phyloP scores from a whole-genome alignment of 1,284 basidiomycete genomes.

The Moesziomyces sp. region DNA sequence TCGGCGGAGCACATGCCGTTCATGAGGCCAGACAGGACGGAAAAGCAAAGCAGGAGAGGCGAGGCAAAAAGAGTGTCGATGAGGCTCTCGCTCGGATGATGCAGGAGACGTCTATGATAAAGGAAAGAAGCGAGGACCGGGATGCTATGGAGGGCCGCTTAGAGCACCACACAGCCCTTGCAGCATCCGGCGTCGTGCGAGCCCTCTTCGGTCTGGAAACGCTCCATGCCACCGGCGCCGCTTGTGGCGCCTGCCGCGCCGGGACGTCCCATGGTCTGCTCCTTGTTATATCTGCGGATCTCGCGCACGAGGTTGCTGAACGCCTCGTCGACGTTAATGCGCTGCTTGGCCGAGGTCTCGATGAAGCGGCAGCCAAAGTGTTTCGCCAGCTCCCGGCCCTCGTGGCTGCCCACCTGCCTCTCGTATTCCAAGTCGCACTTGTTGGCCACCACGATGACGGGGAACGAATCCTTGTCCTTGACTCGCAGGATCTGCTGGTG shows the following conservation, averaged over 20 bases:
- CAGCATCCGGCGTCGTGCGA: constrained; percentile 55
- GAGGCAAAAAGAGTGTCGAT: background rate
- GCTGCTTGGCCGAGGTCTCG: constrained; percentile 97
- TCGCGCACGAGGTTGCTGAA: constrained; percentile 95
- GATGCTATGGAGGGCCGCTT: background rate
- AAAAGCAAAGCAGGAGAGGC: background rate
- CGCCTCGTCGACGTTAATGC: constrained; percentile 99
- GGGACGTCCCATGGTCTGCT: constrained; percentile 63
- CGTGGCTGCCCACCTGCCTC: constrained; percentile 95
- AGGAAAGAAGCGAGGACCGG: background rate
- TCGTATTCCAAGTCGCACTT: constrained; percentile 99
- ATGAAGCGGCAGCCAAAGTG: constrained; percentile 97
- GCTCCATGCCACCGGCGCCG: constrained; percentile 53
- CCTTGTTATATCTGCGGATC: constrained; percentile 91
- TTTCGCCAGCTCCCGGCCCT: constrained; percentile 96
- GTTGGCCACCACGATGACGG: constrained; percentile 97
- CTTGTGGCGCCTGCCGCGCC: constrained; percentile 56
- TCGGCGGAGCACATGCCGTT: background rate
- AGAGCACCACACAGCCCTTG: constrained; percentile 56
- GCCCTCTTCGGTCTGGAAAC: constrained; percentile 52
- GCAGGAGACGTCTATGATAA: constrained; percentile 21
- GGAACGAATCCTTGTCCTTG: constrained; percentile 96
- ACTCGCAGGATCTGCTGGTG: constrained; percentile 87
- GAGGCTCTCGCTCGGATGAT: background rate
- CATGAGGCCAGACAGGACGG: too few relatives aligned